Percentiles rank a stretch among this genome's conserved stretches.
Evolutionary conservation across 2,329 filamentous ascomycete species (phyloP).

Genomic region (Epichloe hybrida): DNA sequence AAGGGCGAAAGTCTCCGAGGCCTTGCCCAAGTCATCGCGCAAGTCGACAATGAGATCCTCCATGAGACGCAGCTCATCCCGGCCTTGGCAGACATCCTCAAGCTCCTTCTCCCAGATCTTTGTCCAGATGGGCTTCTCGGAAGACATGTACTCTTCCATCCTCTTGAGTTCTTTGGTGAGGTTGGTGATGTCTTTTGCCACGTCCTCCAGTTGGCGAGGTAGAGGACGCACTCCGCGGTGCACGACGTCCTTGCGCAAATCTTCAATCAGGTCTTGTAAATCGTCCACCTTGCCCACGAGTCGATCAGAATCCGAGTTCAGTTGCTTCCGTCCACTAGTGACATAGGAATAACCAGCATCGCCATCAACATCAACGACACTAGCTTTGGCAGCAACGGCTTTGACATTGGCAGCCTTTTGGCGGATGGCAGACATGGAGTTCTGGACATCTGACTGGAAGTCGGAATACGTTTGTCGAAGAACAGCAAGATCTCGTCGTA

Average conservation of each 20-base stretch:
- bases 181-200: conserved; percentile 73
- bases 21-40: conserved; percentile 90
- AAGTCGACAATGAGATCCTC: conserved; percentile 89
- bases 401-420: conserved; percentile 75
- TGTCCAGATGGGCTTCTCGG: conserved; percentile 93
- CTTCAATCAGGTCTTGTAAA: conserved; percentile 92
- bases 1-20: conserved; percentile 79
- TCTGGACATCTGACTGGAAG: conserved; percentile 78
- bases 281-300: conserved; percentile 90
- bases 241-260: conserved; percentile 94
- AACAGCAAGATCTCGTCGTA: conserved; percentile 80
- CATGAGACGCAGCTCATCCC: conserved; percentile 88
- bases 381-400: conserved; percentile 54
- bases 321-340: conserved; percentile 70
- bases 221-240: conserved; percentile 80
- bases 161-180: conserved; percentile 81
- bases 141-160: conserved; percentile 82
- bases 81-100: conserved; percentile 88
- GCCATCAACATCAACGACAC: conserved; percentile 57
- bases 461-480: conserved; percentile 85
- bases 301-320: conserved; percentile 77
- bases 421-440: conserved; percentile 73
- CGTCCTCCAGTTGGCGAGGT: conserved; percentile 76
- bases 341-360: conserved; percentile 79
- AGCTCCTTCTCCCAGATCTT: conserved; percentile 99